Base-by-base conservation (phyloP, 129 eudicot species). In the Saposhnikovia divaricata region DNA sequence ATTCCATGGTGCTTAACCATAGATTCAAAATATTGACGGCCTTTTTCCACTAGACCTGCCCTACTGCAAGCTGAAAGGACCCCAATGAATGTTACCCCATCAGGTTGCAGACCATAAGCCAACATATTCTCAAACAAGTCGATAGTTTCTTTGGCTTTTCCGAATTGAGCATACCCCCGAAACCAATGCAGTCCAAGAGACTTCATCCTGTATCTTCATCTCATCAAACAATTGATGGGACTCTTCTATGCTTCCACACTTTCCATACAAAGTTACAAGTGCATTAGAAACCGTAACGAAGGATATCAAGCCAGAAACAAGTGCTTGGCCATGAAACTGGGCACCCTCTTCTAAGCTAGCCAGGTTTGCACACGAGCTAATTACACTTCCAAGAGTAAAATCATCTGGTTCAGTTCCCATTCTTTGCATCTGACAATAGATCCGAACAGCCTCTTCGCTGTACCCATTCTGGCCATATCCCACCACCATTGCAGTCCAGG, bases 401-500 rank as follows among this genome's bases (percentile, higher is more conserved):
- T 92, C 88, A 85, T 95, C 98, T 19, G 92, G 90, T 45, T 87
- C 85, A 39, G 89, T 46, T 12, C 92, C 90, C 78, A 83, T 82
- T 82, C 87, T 86, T 83, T 90, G 96, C 97, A 95, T 95, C 72
- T 90, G 86, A 59, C 84, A 81, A 39, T 85, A 95, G 18, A 72
- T 77, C 51, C 83, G 74, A 40, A 95, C 86, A 39, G 96, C 98
- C 83, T 92, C 98, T 82, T 95, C 97, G 43, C 92, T 85, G 83
- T 80, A 83, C 16, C 97, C 98, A 48, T 90, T 95, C 79, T 95
- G 97, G 28, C 97, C 88, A 79, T 90, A 95, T 4, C 97, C 97
- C 76, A 92, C 98, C 72, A 90, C 72, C 87, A 95, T 85, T 39
- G 98, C 96, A 19, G 97, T 95, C 98, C 98, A 95, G 42, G 98